Percentiles rank a stretch among this genome's conserved stretches.
These are phyloP conservation scores for Chrysanthemum seticuspe DNA, from an alignment of 129 eudicot genomes.

Conservation along the genomic window DNA sequence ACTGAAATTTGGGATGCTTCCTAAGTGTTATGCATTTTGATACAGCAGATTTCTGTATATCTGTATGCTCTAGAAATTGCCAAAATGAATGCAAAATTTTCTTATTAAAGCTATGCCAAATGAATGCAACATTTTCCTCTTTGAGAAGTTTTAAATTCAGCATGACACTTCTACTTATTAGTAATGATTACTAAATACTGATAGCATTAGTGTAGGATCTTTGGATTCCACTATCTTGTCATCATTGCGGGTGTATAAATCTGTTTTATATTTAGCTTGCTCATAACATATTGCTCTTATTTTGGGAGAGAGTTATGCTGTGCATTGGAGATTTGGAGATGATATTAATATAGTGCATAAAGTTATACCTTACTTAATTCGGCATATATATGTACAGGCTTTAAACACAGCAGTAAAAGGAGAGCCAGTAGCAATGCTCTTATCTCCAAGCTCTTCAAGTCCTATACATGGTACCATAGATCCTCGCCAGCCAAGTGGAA, in stretches of 20 bases:
- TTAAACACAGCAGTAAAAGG: slow-evolving; percentile 67
- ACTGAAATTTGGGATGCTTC: not conserved
- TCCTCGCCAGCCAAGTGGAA: slow-evolving; percentile 67
- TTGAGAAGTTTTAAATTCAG: not conserved
- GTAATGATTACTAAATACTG: not conserved
- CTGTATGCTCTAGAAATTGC: not conserved
- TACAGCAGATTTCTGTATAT: not conserved
- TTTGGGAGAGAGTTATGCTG: slow-evolving; percentile 11
- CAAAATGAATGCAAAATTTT: not conserved
- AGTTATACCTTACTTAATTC: not conserved
- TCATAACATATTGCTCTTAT: not conserved
- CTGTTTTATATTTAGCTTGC: not conserved
- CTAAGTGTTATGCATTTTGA: not conserved
- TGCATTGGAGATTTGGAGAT: not conserved
- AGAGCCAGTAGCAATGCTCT: slow-evolving; percentile 77
- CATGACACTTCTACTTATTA: not conserved
- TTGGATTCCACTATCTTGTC: not conserved
- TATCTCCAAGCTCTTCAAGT: slow-evolving; percentile 65
- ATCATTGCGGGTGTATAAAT: not conserved
- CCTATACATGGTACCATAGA: slow-evolving; percentile 49
- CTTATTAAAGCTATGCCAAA: not conserved
- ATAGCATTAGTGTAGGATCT: not conserved
- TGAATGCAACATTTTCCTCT: slow-evolving; percentile 2
- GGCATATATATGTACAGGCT: slow-evolving; percentile 39
- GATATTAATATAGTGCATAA: not conserved